A percentile compares a stretch with the other conserved stretches of the same genome.
These are phyloP conservation scores for Areca catechu DNA, from an alignment of 176 grass and related monocot genomes.

Conservation along the genomic window DNA sequence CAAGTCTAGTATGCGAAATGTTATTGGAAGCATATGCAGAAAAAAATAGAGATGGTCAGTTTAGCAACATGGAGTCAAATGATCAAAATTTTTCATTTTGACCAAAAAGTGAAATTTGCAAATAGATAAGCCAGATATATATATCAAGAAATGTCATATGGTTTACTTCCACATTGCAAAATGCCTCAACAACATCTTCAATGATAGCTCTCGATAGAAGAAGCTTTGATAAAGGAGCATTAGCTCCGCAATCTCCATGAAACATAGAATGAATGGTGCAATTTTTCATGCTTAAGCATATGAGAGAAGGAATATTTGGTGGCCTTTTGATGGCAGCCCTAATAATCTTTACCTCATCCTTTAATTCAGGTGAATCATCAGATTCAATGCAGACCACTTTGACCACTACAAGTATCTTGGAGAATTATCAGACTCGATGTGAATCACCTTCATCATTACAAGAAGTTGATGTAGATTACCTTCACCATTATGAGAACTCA, in stretches of 20 bases:
- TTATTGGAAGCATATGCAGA: constrained; percentile 41
- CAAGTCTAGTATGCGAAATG: constrained; percentile 53
- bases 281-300: constrained; percentile 67
- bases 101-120: constrained; percentile 43
- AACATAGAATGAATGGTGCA: constrained; percentile 63
- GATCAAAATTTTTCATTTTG: constrained; percentile 42
- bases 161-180: constrained; percentile 41
- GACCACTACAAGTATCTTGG: too few species aligned
- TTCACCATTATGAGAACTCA: too few species aligned
- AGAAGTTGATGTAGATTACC: too few species aligned
- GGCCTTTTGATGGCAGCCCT: constrained; percentile 26
- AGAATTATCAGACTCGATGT: too few species aligned
- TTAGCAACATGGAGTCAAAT: constrained; percentile 62
- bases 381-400: too few species aligned
- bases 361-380: too few species aligned
- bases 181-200: constrained; percentile 40
- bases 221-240: constrained; percentile 37
- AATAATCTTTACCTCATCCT: too few species aligned
- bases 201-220: constrained; percentile 28
- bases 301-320: constrained; percentile 33
- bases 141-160: constrained; percentile 54
- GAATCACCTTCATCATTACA: too few species aligned
- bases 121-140: constrained; percentile 44
- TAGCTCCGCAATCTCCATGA: constrained; percentile 21
- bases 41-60: constrained; percentile 53